Conservation (phyloP, 768 basidiomycete genomes). For the Pisolithus microcarpus region DNA sequence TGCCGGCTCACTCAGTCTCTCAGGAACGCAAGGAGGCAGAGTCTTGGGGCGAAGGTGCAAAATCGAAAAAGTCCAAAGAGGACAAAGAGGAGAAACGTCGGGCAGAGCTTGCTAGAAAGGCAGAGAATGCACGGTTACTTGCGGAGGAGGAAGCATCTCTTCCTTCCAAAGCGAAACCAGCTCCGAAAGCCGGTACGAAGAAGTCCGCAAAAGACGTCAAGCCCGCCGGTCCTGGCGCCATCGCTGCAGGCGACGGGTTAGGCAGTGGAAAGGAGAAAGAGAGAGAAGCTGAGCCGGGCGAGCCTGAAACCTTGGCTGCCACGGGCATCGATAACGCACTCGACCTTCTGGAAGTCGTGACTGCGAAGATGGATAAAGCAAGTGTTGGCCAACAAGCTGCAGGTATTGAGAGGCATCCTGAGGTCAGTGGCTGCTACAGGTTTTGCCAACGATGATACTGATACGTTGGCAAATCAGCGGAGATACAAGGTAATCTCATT, state of each 20-base stretch:
- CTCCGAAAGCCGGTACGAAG: slow-evolving; percentile 59
- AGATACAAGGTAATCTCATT: slow-evolving; percentile 65
- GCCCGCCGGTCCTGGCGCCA: slow-evolving; percentile 79
- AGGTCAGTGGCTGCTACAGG: slow-evolving; percentile 45
- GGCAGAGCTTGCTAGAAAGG: slow-evolving; percentile 79
- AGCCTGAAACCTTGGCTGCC: slow-evolving; percentile 66
- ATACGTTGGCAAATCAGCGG: slow-evolving; percentile 41
- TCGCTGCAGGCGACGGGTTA: slow-evolving; percentile 63
- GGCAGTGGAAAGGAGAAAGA: slow-evolving; percentile 16
- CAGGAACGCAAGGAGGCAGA: slow-evolving; percentile 70
- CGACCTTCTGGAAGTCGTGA: slow-evolving; percentile 83
- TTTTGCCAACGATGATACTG: slow-evolving; percentile 4
- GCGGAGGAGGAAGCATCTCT: slow-evolving; percentile 78
- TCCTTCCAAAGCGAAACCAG: slow-evolving; percentile 52
- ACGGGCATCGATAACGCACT: slow-evolving; percentile 88
- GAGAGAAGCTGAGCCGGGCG: slow-evolving; percentile 21
- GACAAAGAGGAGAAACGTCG: slow-evolving; percentile 77
- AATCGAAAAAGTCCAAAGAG: slow-evolving; percentile 57
- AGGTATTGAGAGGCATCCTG: slow-evolving; percentile 83
- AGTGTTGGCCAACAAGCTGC: slow-evolving; percentile 84
- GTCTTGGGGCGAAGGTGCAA: slow-evolving; percentile 62
- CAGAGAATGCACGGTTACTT: slow-evolving; percentile 74
- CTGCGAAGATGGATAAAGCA: slow-evolving; percentile 89
- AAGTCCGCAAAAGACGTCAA: slow-evolving; percentile 43
- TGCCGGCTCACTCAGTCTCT: not conserved